phyloP scores from a whole-genome alignment of 140 eudicot species.

The Bidens hawaiensis region DNA sequence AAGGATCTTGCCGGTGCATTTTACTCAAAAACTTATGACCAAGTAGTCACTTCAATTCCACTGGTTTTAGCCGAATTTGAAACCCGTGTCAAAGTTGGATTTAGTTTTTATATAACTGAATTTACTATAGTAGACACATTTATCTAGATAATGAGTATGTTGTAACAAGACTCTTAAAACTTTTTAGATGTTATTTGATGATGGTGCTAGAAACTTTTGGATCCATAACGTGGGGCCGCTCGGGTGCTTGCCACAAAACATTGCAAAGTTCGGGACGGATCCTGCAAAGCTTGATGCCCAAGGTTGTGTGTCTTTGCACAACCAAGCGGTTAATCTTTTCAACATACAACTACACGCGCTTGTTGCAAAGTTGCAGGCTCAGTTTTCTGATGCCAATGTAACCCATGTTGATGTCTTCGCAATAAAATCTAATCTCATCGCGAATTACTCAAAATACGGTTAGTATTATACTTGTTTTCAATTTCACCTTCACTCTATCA shows the following conservation, averaged over 20 bases:
- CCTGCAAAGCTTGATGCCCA: conserved; percentile 61
- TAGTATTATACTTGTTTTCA: conserved; percentile 13
- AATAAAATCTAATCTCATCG: conserved; percentile 60
- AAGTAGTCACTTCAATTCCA: conserved; percentile 81
- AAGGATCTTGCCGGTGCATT: conserved; percentile 88
- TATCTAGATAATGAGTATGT: not conserved
- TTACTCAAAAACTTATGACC: conserved; percentile 79
- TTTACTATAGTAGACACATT: not conserved
- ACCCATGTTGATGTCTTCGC: conserved; percentile 61
- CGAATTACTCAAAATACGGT: conserved; percentile 66
- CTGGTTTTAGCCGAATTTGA: conserved; percentile 60
- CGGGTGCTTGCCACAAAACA: conserved; percentile 68
- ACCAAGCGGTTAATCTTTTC: conserved; percentile 62
- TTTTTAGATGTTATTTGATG: conserved; percentile 53
- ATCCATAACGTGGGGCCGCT: conserved; percentile 82
- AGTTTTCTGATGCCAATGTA: conserved; percentile 51
- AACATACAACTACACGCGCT: conserved; percentile 74
- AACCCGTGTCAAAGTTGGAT: conserved; percentile 68
- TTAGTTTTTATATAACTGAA: not conserved
- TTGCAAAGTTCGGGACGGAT: conserved; percentile 72
- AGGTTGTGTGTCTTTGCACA: conserved; percentile 59
- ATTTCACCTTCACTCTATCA: not conserved
- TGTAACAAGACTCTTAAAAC: not conserved
- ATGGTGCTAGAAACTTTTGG: conserved; percentile 75
- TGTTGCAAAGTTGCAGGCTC: conserved; percentile 53